Evolutionary conservation across 495 filamentous ascomycete genomes (phyloP).

Genomic region (Polyplosphaeria fusca): DNA sequence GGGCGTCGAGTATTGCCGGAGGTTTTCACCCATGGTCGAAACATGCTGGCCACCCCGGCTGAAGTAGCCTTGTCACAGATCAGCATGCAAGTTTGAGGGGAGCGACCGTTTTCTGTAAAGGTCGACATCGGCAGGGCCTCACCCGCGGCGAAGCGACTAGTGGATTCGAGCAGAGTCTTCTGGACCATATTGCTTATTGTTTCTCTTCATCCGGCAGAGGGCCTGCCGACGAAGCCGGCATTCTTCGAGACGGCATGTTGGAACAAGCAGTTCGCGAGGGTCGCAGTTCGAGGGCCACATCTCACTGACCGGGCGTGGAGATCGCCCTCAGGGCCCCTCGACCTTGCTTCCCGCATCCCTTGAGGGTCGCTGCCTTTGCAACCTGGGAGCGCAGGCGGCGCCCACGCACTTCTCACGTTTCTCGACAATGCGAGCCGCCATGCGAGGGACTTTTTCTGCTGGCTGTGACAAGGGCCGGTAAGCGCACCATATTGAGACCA

Average conservation of each 20-base stretch:
- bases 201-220: not conserved
- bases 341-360: conserved; percentile 37
- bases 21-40: conserved; percentile 24
- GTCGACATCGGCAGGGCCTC: conserved; percentile 18
- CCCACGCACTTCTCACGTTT: conserved; percentile 15
- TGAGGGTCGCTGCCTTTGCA: conserved; percentile 25
- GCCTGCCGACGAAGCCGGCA: not conserved
- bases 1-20: conserved; percentile 29
- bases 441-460: conserved; percentile 4
- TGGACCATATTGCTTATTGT: conserved; percentile 22
- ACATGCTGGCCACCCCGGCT: conserved; percentile 24
- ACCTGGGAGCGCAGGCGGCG: conserved; percentile 27
- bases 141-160: conserved; percentile 17
- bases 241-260: conserved; percentile 11
- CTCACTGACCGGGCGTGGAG: conserved; percentile 22
- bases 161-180: conserved; percentile 3
- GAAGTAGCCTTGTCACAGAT: conserved; percentile 22
- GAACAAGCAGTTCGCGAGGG: conserved; percentile 30
- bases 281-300: no score
- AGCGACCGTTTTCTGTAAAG: conserved; percentile 31
- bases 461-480: conserved; percentile 14
- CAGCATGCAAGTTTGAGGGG: conserved; percentile 25
- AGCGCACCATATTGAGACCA: conserved; percentile 3
- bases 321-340: conserved; percentile 33
- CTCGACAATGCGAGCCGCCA: conserved; percentile 8